phyloP scores from a whole-genome alignment of 129 eudicot species.

The Arctium minus region DNA sequence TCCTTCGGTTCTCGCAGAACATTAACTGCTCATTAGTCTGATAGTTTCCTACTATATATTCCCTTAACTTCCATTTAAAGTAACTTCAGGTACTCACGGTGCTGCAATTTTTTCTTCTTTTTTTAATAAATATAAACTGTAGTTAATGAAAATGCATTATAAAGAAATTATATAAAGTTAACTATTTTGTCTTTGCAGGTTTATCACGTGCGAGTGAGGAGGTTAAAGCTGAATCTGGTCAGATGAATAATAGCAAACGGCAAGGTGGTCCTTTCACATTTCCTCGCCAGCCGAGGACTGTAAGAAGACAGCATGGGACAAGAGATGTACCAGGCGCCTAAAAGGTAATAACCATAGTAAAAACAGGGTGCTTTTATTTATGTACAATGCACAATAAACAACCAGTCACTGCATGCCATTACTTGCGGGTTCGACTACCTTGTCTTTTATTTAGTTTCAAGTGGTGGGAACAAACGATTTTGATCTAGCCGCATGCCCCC shows the following conservation, averaged over 20 bases:
- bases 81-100: background rate
- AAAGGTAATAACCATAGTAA: slow-evolving; percentile 19
- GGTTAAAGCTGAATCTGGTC: slow-evolving; percentile 28
- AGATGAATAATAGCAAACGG: slow-evolving; percentile 11
- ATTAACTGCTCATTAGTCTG: background rate
- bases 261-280: slow-evolving; percentile 33
- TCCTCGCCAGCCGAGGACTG: slow-evolving; percentile 38
- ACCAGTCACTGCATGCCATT: too few species aligned
- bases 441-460: too few species aligned
- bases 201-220: slow-evolving; percentile 9
- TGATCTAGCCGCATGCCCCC: too few species aligned
- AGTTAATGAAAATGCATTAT: background rate
- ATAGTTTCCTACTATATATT: background rate
- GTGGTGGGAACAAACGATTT: too few species aligned
- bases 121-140: background rate
- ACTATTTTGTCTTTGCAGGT: slow-evolving; percentile 17
- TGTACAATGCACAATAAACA: background rate
- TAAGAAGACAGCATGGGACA: slow-evolving; percentile 21
- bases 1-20: background rate
- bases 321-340: slow-evolving; percentile 9
- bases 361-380: background rate
- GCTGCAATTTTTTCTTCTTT: background rate
- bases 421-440: too few species aligned
- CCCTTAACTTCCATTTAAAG: background rate
- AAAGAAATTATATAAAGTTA: background rate